Evolutionary conservation across 345 rosid species (phyloP).

Genomic region (Brassica carinata): DNA sequence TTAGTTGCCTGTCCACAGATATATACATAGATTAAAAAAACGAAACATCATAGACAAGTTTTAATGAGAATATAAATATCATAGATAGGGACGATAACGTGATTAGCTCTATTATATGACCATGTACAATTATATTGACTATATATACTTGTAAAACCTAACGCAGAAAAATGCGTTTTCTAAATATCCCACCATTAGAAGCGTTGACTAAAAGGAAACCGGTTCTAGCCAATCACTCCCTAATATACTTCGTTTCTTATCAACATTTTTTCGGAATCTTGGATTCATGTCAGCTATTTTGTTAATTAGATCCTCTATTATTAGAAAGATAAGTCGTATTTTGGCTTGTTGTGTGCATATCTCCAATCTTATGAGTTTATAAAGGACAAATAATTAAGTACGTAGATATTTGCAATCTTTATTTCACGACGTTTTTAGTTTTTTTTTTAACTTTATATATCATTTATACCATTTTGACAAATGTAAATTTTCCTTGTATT

Average conservation of each 20-base stretch:
- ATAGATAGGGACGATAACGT: constrained; percentile 14
- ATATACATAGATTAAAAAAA: not conserved
- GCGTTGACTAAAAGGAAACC: not conserved
- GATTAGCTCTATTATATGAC: not conserved
- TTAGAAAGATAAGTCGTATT: not conserved
- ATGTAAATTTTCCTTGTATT: not conserved
- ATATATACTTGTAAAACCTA: not conserved
- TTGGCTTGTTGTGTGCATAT: not conserved
- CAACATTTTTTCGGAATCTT: not conserved
- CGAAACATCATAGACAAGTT: not conserved
- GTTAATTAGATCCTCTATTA: not conserved
- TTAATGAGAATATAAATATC: not conserved
- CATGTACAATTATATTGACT: not conserved
- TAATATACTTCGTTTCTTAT: not conserved
- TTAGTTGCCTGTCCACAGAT: not conserved
- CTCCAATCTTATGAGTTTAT: not conserved
- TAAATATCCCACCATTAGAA: not conserved
- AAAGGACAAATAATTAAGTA: not conserved
- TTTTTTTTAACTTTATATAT: not conserved
- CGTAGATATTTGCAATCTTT: not conserved
- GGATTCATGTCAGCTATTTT: not conserved
- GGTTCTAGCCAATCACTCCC: not conserved
- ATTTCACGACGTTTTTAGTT: not conserved
- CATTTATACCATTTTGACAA: not conserved
- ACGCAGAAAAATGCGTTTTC: not conserved